Evolutionary conservation across 2,329 filamentous ascomycete species (phyloP), one percentile per base, ranked within the genome.

Genomic region (Celoporthe dispersa): DNA sequence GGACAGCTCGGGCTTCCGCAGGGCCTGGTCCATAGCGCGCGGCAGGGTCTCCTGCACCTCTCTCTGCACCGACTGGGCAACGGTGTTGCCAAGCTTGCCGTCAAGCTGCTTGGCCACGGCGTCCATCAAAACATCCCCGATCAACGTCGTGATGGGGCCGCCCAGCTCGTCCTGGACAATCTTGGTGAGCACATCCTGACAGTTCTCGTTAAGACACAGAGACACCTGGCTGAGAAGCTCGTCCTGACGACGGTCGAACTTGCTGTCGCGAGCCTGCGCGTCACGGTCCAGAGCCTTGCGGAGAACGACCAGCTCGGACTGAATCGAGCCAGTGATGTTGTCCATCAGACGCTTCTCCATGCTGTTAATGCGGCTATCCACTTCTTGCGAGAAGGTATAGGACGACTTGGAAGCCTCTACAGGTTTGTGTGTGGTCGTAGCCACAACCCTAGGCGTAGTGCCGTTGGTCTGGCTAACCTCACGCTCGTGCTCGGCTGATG

Each of bases 81-180:
- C 80, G 66, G 91, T 86, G 64, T 88, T 85, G 73, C 88, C 87
- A 68, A 98, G 81, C 71, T 89, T 89, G 73, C 88, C 85, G 68
- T 88, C 86, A 33, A 98, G 84, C 77, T 93, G 90, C 72, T 92
- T 90, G 68, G 91, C 87, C 37, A 97, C 85, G 5, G 91, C 87
- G 72, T 89, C 87, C 60, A 88, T 85, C 19, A 92, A 89, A 57
- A 90, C 85, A 66, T 90, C 86, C 55, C 90, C 87, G 69, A 98
- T 83, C 41, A 90, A 85, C 14, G 96, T 95, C 66, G 97, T 84
- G 60, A 98, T 88, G 19, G 90, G 86, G 68, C 90, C 86, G 72
- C 93, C 88, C 73, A 97, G 93, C 78, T 92, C 92, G 63, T 90
- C 86, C 62, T 89, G 88, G 65, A 97, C 90, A 74, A 97, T 92